Base-by-base conservation (phyloP, 106 monocot genomes). In the Acorus calamus region DNA sequence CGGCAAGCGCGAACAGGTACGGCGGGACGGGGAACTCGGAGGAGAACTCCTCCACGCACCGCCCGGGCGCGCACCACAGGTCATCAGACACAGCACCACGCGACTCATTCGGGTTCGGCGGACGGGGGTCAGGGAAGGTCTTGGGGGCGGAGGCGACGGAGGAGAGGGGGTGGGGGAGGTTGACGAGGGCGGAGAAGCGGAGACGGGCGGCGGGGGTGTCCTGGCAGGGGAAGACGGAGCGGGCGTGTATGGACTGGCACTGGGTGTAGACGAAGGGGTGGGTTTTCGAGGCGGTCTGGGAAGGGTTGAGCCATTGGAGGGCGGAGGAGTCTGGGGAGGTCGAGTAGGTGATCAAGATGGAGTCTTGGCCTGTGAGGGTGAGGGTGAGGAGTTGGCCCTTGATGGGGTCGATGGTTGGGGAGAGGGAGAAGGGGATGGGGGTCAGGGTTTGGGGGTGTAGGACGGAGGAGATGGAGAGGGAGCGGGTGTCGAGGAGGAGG, bases 221-320 rank as follows among this genome's bases (percentile, higher is more conserved):
- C 65, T 90, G 94, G 82, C 94, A 90, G 11, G 94, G 94, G 84
- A 96, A 96, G 59, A 96, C 47, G 60, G 90, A 87, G n/a, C 94
- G 76, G 63, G 84, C 90, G 72, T 96, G 94, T 56, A 84, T 80
- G 62, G 94, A 46, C 59, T 94, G 89, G 64, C 94, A 94, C 74
- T 94, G 94, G 11, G 94, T 89, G 81, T 73, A 96, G 49, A 87
- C 89, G 64, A 90, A 96, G 7, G 89, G 94, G 47, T 74, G 74
- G 41, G 56, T 2, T 2, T 71, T 57, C 14, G 81, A 79, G 44
- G 73, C 71, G 50, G 89, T 86, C 75, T 89, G 93, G 7, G 76
- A 58, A 2, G 89, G 93, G 59, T 83, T 57, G 52, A 94, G 89
- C 84, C 89, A 94, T 11, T 94, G 94, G 57, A 94, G 81, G 42